Conservation (phyloP, 2,329 filamentous ascomycete genomes). For the Cercospora brassicicola region DNA sequence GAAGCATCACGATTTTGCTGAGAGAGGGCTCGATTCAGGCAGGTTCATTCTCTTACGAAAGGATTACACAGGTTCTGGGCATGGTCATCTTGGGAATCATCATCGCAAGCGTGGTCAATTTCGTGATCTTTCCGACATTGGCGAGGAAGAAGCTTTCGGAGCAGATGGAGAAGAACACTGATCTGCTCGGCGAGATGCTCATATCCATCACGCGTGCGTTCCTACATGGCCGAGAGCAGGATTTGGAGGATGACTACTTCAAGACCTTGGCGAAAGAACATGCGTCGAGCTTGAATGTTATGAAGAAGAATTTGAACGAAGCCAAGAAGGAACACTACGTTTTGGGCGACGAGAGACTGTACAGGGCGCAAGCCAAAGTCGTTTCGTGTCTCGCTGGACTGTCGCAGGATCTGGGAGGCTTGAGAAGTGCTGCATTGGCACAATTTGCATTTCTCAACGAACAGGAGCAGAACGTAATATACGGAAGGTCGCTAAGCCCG, state of each 20-base stretch:
- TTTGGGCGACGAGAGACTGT: slow-evolving; percentile 74
- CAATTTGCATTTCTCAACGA: slow-evolving; percentile 84
- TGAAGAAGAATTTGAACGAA: slow-evolving; percentile 77
- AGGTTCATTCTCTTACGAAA: slow-evolving; percentile 76
- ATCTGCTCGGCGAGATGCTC: slow-evolving; percentile 76
- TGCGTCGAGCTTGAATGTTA: slow-evolving; percentile 64
- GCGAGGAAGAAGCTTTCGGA: slow-evolving; percentile 71
- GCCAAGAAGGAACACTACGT: slow-evolving; percentile 88
- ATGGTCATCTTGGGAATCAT: slow-evolving; percentile 78
- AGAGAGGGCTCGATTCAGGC: slow-evolving; percentile 86
- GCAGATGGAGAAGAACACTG: slow-evolving; percentile 71
- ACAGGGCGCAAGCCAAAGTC: slow-evolving; percentile 73
- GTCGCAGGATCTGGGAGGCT: slow-evolving; percentile 83
- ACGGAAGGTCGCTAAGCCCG: slow-evolving; percentile 11
- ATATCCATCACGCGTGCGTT: slow-evolving; percentile 80
- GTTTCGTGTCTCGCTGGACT: slow-evolving; percentile 82
- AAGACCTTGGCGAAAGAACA: slow-evolving; percentile 59
- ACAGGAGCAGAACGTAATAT: slow-evolving; percentile 26
- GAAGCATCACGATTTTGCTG: slow-evolving; percentile 84
- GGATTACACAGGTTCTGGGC: slow-evolving; percentile 78
- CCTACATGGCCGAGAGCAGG: slow-evolving; percentile 76
- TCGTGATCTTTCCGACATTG: slow-evolving; percentile 75
- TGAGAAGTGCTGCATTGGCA: slow-evolving; percentile 83
- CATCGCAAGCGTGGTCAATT: slow-evolving; percentile 70
- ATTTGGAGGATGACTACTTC: slow-evolving; percentile 69